Conservation (phyloP, 2,329 filamentous ascomycete species). For the Cladosporium sp. region DNA sequence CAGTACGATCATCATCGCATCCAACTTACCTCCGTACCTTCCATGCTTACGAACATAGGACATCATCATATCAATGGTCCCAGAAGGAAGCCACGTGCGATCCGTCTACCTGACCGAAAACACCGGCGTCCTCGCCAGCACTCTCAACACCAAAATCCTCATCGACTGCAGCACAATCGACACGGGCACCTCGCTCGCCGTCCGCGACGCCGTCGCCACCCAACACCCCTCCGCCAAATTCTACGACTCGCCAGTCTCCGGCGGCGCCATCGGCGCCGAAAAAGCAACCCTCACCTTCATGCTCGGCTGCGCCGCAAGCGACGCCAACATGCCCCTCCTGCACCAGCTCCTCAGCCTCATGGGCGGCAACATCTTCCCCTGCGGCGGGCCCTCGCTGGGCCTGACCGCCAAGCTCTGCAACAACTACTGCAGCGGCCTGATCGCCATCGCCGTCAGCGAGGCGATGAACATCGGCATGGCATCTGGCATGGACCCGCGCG, state of each 20-base stretch:
- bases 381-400: constrained; percentile 50
- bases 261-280: constrained; percentile 47
- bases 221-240: constrained; percentile 40
- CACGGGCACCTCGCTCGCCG: constrained; percentile 43
- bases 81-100: constrained; percentile 47
- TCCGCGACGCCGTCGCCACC: constrained; percentile 35
- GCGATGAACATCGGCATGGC: constrained; percentile 56
- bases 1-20: constrained; percentile 31
- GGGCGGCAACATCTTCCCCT: constrained; percentile 50
- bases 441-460: constrained; percentile 53
- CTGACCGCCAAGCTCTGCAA: constrained; percentile 56
- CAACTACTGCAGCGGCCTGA: constrained; percentile 55
- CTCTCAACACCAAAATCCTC: constrained; percentile 41
- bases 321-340: constrained; percentile 40
- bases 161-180: constrained; percentile 54
- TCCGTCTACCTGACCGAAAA: constrained; percentile 44
- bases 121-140: constrained; percentile 38
- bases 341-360: constrained; percentile 44
- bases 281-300: constrained; percentile 51
- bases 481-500: constrained; percentile 49
- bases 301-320: constrained; percentile 44
- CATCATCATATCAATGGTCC: constrained; percentile 49
- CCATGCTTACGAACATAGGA: constrained; percentile 30
- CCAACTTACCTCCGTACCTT: neutral
- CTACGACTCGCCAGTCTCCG: constrained; percentile 50